Percentiles rank a stretch among this genome's conserved stretches.
Conservation (phyloP, 1,139 yeast genomes). For the Zhuliangozyma parablackwelliae region DNA sequence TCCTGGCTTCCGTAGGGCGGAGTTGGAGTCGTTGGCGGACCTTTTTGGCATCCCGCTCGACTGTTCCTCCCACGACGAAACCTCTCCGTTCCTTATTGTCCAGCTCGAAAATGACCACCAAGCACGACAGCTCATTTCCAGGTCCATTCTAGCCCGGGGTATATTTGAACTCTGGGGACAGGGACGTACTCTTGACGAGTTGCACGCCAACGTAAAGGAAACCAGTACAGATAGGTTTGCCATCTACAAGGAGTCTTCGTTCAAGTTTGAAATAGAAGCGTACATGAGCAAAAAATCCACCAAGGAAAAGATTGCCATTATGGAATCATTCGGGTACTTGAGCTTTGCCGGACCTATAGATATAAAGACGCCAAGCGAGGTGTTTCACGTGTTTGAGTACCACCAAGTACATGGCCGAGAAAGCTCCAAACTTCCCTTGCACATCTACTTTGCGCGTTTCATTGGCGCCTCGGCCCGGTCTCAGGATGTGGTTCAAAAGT, state of each 20-base stretch:
- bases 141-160: slow-evolving; percentile 70
- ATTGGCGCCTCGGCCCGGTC: slow-evolving; percentile 63
- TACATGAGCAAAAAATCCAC: slow-evolving; percentile 65
- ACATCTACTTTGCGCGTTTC: slow-evolving; percentile 73
- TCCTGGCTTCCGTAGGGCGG: slow-evolving; percentile 74
- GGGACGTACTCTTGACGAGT: slow-evolving; percentile 50
- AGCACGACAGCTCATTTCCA: slow-evolving; percentile 57
- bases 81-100: slow-evolving; percentile 68
- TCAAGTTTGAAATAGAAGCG: slow-evolving; percentile 78
- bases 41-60: slow-evolving; percentile 55
- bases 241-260: slow-evolving; percentile 42
- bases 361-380: slow-evolving; percentile 74
- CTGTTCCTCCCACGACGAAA: slow-evolving; percentile 52
- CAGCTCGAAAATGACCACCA: slow-evolving; percentile 60
- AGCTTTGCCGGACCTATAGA: slow-evolving; percentile 72
- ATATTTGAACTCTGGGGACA: slow-evolving; percentile 85
- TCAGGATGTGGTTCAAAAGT: slow-evolving; percentile 60
- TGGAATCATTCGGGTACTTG: slow-evolving; percentile 69
- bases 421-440: slow-evolving; percentile 50
- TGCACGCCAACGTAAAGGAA: slow-evolving; percentile 52
- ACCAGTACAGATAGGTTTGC: slow-evolving; percentile 25
- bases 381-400: slow-evolving; percentile 71
- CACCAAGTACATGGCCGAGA: slow-evolving; percentile 50
- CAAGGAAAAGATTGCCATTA: slow-evolving; percentile 53
- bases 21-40: slow-evolving; percentile 78